Conservation (phyloP, 306 rosid genomes). For the Lupinus albus region DNA sequence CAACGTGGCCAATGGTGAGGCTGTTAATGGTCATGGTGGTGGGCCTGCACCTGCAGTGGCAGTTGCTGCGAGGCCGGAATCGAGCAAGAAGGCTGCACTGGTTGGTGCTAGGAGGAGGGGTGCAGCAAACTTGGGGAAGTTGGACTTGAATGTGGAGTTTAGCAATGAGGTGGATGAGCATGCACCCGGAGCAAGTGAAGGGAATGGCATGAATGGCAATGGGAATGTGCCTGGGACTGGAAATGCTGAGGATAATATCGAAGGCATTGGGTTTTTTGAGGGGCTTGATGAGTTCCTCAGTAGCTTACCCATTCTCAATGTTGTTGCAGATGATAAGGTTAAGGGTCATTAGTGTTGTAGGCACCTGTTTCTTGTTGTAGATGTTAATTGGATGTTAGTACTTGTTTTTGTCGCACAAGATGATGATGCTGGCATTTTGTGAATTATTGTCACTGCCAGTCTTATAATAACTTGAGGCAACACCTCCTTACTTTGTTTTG, state of each 20-base stretch:
- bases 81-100: constrained; percentile 51
- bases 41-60: constrained; percentile 4
- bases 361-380: constrained; percentile 45
- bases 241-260: constrained; percentile 76
- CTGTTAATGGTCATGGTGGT: constrained; percentile 35
- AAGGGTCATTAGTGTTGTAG: constrained; percentile 63
- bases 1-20: constrained; percentile 47
- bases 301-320: constrained; percentile 90
- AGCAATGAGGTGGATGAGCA: constrained; percentile 91
- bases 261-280: constrained; percentile 86
- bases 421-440: constrained; percentile 21
- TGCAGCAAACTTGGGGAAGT: constrained; percentile 67
- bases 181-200: constrained; percentile 43
- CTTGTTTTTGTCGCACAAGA: constrained; percentile 22
- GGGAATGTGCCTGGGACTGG: constrained; percentile 46
- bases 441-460: constrained; percentile 33
- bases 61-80: constrained; percentile 43
- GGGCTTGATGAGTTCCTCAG: constrained; percentile 94
- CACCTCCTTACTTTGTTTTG: constrained; percentile 33
- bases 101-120: constrained; percentile 61
- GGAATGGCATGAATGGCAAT: constrained; percentile 45
- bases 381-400: constrained; percentile 42
- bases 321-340: constrained; percentile 79
- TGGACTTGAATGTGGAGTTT: constrained; percentile 97
- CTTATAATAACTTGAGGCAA: constrained; percentile 39